Evolutionary conservation across 768 basidiomycete genomes (phyloP), one percentile per base, ranked within the genome.

Genomic region (Trametes coccinea): DNA sequence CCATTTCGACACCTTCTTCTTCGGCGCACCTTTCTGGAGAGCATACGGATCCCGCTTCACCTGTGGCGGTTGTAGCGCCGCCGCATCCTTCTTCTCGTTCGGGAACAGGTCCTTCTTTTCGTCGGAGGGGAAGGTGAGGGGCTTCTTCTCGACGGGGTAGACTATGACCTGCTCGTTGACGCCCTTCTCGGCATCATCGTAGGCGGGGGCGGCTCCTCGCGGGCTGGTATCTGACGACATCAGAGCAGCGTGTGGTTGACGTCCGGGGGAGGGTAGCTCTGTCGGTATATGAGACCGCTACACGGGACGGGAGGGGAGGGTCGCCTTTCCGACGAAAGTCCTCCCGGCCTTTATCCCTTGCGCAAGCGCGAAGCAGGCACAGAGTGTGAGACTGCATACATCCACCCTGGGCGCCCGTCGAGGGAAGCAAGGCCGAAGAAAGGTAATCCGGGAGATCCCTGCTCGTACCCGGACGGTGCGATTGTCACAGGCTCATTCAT

Each of bases 101-200:
- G 74, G 62, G 60, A 76, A 69, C 53, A 54, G 45, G 31, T 74
- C 71, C 52, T 66, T 74, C 73, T 79, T 81, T 73, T 79, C 78
- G 56, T 77, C 75, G 52, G 75, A 69, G 60, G 75, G 68, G 47
- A 44, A 63, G 14, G 61, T 46, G 47, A 55, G 11, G 4, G 58
- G 31, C 49, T 56, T 56, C 47, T 60, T 62, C 34, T 65, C 64
- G 34, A 61, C 64, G 53, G 64, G 60, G 50, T 61, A 65, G 53
- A 63, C 62, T 41, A 54, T 30, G 56, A 61, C 61, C 59, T 59
- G 70, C 53, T 84, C 85, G 57, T 82, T 67, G 51, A 78, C 77
- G 58, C 85, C 86, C 71, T 82, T 84, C 76, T 88, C 86, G 43
- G 82, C 78, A 67, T 87, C 84, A 67, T 78, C 73, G 69, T 79